Conservation (phyloP, 495 filamentous ascomycete species). For the Aspergillus sclerotiicarbonarius region DNA sequence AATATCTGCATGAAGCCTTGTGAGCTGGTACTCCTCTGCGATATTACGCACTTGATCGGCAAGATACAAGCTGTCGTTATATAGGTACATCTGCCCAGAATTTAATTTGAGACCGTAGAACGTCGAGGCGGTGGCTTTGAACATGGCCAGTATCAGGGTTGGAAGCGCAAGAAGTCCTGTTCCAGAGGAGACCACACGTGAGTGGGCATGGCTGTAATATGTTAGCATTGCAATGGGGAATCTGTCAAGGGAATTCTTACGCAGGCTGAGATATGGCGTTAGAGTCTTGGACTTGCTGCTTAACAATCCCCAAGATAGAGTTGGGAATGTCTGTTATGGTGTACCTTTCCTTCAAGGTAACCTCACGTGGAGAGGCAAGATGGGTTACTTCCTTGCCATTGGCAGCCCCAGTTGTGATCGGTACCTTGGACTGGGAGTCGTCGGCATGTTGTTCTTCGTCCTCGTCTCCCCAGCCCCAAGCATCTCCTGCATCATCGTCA, state of each 20-base stretch:
- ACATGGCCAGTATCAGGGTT: conserved; percentile 83
- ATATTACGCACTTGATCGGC: conserved; percentile 67
- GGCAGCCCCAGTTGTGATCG: conserved; percentile 16
- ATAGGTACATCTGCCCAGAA: conserved; percentile 84
- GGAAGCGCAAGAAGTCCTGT: conserved; percentile 76
- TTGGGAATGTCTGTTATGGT: conserved; percentile 83
- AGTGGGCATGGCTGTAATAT: conserved; percentile 37
- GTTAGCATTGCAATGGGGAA: conserved; percentile 21
- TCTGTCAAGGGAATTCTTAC: conserved; percentile 38
- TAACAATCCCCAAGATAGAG: conserved; percentile 68
- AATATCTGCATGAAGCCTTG: conserved; percentile 68
- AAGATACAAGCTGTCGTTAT: conserved; percentile 86
- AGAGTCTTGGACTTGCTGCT: conserved; percentile 67
- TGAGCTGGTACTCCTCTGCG: conserved; percentile 41
- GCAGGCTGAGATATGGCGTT: conserved; percentile 54
- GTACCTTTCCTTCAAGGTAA: conserved; percentile 84
- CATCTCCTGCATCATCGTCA: conserved; percentile 39
- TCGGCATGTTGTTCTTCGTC: conserved; percentile 29
- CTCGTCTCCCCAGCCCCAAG: conserved; percentile 47
- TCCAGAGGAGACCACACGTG: conserved; percentile 67
- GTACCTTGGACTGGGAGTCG: conserved; percentile 15
- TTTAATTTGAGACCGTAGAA: conserved; percentile 65
- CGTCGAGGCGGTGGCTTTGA: conserved; percentile 78
- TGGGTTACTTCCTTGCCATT: conserved; percentile 16
- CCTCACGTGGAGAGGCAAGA: conserved; percentile 44